phyloP scores from a whole-genome alignment of 2,329 filamentous ascomycete species.

The Diaporthe sp. region DNA sequence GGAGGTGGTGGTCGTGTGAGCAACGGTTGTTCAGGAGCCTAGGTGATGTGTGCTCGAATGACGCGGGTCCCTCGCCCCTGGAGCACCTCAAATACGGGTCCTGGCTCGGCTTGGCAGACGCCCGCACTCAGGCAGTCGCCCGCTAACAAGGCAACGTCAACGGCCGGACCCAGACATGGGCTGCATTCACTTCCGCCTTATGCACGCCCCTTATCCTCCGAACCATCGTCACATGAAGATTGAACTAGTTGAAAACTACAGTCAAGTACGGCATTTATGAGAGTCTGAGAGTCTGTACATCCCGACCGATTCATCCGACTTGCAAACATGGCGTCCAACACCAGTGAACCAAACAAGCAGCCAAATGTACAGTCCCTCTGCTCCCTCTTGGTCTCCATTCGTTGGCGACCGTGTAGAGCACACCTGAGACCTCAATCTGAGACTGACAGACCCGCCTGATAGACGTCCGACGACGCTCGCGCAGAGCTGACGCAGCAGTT shows the following conservation, averaged over 20 bases:
- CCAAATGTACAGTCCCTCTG: constrained; percentile 23
- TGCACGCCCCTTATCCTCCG: constrained; percentile 8
- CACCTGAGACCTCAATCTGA: background rate
- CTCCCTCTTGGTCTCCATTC: background rate
- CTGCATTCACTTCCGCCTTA: background rate
- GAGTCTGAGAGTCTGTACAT: background rate
- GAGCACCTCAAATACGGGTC: background rate
- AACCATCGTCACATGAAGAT: constrained; percentile 1
- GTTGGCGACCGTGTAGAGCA: background rate
- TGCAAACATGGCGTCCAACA: constrained; percentile 33
- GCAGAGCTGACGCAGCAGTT: constrained; percentile 81
- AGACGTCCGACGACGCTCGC: constrained; percentile 59
- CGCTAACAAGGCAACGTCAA: constrained; percentile 9
- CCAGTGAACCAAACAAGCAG: constrained; percentile 30
- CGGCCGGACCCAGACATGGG: constrained; percentile 1
- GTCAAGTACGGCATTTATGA: background rate
- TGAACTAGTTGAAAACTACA: background rate
- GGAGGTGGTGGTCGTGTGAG: constrained; percentile 1
- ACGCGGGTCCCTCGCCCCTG: background rate
- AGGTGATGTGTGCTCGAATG: background rate
- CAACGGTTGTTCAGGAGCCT: background rate
- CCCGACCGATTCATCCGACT: background rate
- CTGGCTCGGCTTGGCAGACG: background rate
- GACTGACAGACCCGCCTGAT: background rate
- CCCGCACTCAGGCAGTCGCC: background rate